phyloP scores from a whole-genome alignment of 176 grass and related monocot genomes.

The Eleusine indica region DNA sequence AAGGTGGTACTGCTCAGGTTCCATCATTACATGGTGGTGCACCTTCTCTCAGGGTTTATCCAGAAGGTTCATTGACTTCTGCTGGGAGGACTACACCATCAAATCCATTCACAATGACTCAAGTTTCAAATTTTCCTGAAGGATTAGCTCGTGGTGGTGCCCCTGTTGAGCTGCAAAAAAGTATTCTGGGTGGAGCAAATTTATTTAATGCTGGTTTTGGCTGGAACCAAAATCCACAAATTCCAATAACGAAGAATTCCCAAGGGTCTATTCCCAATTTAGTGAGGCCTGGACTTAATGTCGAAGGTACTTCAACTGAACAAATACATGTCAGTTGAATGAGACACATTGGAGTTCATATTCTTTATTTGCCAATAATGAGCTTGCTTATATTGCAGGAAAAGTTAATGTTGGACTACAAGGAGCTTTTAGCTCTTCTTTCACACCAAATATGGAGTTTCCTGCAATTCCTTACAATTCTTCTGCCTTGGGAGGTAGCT shows the following conservation, averaged over 20 bases:
- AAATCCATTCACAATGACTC: slow-evolving; percentile 58
- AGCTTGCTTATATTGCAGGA: slow-evolving; percentile 52
- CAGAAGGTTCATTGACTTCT: slow-evolving; percentile 49
- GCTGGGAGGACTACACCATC: slow-evolving; percentile 59
- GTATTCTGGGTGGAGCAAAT: slow-evolving; percentile 60
- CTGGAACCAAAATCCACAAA: slow-evolving; percentile 74
- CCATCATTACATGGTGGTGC: slow-evolving; percentile 54
- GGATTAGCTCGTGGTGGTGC: slow-evolving; percentile 62
- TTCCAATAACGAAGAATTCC: slow-evolving; percentile 53
- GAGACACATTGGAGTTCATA: slow-evolving; percentile 28
- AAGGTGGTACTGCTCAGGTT: slow-evolving; percentile 51
- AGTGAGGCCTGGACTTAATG: slow-evolving; percentile 60
- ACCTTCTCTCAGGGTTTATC: slow-evolving; percentile 47
- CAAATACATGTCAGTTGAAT: slow-evolving; percentile 21
- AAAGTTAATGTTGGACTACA: slow-evolving; percentile 62
- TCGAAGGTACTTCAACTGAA: slow-evolving; percentile 54
- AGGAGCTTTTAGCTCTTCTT: slow-evolving; percentile 63
- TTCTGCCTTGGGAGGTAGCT: slow-evolving; percentile 72
- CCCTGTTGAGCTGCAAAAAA: slow-evolving; percentile 71
- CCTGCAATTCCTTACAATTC: slow-evolving; percentile 48
- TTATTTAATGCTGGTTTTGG: slow-evolving; percentile 70
- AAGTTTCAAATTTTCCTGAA: slow-evolving; percentile 67
- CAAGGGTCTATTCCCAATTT: slow-evolving; percentile 72
- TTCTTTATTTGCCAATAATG: slow-evolving; percentile 24
- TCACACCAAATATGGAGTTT: slow-evolving; percentile 50